Evolutionary conservation across 1,284 basidiomycete genomes (phyloP).

Genomic region (Trichosporon asahii): DNA sequence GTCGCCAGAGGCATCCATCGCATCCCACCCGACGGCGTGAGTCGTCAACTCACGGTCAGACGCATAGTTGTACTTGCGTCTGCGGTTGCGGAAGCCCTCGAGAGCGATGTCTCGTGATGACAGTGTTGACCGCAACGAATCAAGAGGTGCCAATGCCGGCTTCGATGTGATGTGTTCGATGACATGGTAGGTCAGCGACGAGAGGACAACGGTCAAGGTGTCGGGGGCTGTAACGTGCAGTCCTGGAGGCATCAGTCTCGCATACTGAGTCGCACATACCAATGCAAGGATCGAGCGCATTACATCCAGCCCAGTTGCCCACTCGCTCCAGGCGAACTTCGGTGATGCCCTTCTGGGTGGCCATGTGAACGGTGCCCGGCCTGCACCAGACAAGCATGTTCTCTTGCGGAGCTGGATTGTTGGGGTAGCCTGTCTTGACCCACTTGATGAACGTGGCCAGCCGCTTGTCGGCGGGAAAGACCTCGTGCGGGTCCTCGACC

Average conservation of each 20-base stretch:
- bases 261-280: constrained; percentile 29
- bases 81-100: constrained; percentile 24
- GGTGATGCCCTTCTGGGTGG: constrained; percentile 9
- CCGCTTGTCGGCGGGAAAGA: constrained; percentile 28
- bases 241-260: constrained; percentile 24
- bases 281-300: constrained; percentile 32
- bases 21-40: constrained; percentile 29
- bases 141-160: constrained; percentile 26
- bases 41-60: constrained; percentile 23
- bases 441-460: constrained; percentile 34
- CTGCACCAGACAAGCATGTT: constrained; percentile 41
- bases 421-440: constrained; percentile 20
- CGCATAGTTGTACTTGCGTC: constrained; percentile 14
- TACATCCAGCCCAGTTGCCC: constrained; percentile 47
- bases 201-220: constrained; percentile 32
- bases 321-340: constrained; percentile 29
- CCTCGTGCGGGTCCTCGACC: constrained; percentile 6
- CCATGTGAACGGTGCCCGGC: constrained; percentile 36
- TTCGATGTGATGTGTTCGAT: constrained; percentile 29
- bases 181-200: constrained; percentile 38
- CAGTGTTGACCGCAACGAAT: constrained; percentile 30
- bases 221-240: constrained; percentile 27
- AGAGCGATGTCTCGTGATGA: constrained; percentile 37
- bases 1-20: constrained; percentile 25
- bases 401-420: constrained; percentile 20